A percentile compares a stretch with the other conserved stretches of the same genome.
phyloP scores from a whole-genome alignment of 2,329 filamentous ascomycete genomes.

The Aschersonia sp. region DNA sequence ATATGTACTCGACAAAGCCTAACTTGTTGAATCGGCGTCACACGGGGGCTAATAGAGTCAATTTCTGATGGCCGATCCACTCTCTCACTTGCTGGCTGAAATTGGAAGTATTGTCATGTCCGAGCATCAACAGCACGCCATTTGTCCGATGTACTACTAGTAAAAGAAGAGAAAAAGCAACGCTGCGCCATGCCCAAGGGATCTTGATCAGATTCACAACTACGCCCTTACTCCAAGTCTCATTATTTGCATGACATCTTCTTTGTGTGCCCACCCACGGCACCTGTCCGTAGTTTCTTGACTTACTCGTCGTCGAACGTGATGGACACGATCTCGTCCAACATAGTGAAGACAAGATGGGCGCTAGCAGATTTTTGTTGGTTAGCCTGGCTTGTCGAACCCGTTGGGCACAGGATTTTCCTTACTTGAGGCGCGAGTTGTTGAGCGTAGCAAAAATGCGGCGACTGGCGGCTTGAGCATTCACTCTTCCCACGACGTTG shows the following conservation, averaged over 20 bases:
- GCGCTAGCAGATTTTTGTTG: conserved; percentile 26
- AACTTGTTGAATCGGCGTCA: too few relatives aligned
- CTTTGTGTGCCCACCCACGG: background rate
- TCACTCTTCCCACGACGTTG: conserved; percentile 82
- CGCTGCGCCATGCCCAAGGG: background rate
- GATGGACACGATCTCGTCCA: conserved; percentile 55
- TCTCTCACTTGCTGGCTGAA: too few relatives aligned
- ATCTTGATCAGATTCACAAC: too few relatives aligned
- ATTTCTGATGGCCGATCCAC: too few relatives aligned
- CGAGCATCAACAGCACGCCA: too few relatives aligned
- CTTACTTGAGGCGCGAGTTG: conserved; percentile 78
- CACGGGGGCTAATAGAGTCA: too few relatives aligned
- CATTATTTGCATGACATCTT: background rate
- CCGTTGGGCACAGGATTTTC: background rate
- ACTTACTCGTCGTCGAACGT: conserved; percentile 35
- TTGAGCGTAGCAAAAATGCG: conserved; percentile 85
- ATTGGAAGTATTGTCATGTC: too few relatives aligned
- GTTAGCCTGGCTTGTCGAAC: too few relatives aligned
- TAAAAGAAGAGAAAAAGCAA: background rate
- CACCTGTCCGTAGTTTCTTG: background rate
- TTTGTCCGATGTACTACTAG: background rate
- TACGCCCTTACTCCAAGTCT: too few relatives aligned
- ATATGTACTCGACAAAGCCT: too few relatives aligned
- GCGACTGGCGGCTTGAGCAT: conserved; percentile 80
- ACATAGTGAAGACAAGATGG: conserved; percentile 54